Conservation (phyloP, 495 filamentous ascomycete genomes). For the Clavariopsis aquatica region DNA sequence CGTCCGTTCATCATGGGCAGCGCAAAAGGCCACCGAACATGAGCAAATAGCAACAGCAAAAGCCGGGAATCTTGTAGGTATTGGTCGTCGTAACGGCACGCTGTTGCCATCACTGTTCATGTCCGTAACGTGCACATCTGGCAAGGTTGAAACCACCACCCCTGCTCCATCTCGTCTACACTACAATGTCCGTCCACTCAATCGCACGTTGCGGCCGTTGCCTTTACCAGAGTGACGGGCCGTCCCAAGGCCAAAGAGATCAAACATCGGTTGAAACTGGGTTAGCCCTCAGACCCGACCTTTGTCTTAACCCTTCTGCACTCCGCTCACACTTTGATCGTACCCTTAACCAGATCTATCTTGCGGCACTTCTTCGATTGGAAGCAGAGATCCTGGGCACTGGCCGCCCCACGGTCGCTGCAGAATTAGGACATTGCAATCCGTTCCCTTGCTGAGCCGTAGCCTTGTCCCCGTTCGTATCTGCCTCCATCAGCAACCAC, state of each 20-base stretch:
- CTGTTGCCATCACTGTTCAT: not conserved
- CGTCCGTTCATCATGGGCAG: no score
- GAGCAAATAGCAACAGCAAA: not conserved
- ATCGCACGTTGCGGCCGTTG: not conserved
- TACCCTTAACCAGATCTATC: not conserved
- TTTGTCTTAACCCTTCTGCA: not conserved
- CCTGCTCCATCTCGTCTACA: not conserved
- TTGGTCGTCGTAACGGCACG: not conserved
- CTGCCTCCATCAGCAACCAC: not conserved
- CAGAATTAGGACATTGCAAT: not conserved
- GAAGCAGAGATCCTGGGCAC: not conserved
- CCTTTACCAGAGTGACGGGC: slow-evolving; percentile 12
- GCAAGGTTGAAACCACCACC: not conserved
- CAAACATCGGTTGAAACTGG: slow-evolving; percentile 27
- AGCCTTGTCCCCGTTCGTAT: not conserved
- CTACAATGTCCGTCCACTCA: slow-evolving; percentile 9
- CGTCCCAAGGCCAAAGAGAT: slow-evolving; percentile 18
- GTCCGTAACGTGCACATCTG: not conserved
- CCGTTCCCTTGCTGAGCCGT: slow-evolving; percentile 5
- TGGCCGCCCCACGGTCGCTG: not conserved
- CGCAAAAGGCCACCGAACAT: not conserved
- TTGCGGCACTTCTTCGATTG: not conserved
- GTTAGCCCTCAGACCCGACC: slow-evolving; percentile 19
- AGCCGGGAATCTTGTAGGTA: not conserved
- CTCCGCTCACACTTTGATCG: not conserved